A percentile compares a stretch with the other conserved stretches of the same genome.
These are phyloP conservation scores for Daldinia loculata DNA, from an alignment of 495 filamentous ascomycete genomes.

Conservation along the genomic window DNA sequence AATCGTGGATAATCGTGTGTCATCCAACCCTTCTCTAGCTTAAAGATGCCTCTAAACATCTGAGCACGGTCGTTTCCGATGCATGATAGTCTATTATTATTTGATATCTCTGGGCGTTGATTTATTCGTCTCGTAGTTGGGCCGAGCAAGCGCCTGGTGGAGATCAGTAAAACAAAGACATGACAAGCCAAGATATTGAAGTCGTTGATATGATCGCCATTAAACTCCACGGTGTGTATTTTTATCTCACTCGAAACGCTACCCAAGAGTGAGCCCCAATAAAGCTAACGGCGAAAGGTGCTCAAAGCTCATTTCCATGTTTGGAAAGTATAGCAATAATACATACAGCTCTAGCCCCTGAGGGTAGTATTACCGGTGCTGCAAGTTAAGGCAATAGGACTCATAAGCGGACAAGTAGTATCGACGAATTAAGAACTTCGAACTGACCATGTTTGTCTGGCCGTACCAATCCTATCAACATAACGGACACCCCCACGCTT, in stretches of 20 bases:
- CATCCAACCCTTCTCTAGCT: not conserved
- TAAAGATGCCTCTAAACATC: not conserved
- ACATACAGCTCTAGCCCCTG: constrained; percentile 6
- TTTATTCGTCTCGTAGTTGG: constrained; percentile 7
- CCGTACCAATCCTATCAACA: constrained; percentile 30
- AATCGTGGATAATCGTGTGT: not conserved
- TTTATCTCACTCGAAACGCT: constrained; percentile 15
- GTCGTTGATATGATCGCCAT: not conserved
- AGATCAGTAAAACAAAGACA: constrained; percentile 22
- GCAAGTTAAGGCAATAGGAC: constrained; percentile 10
- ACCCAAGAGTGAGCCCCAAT: constrained; percentile 13
- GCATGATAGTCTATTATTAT: not conserved
- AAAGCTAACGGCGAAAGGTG: constrained; percentile 28
- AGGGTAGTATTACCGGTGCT: constrained; percentile 22
- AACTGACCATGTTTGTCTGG: constrained; percentile 8
- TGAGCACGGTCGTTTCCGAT: not conserved
- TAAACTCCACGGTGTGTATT: constrained; percentile 16
- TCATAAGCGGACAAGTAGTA: constrained; percentile 17
- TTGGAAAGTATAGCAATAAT: constrained; percentile 40
- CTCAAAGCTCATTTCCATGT: constrained; percentile 41
- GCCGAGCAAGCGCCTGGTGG: constrained; percentile 2
- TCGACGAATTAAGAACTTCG: constrained; percentile 17
- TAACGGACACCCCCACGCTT: constrained; percentile 40
- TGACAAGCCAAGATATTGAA: constrained; percentile 29
- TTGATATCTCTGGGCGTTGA: not conserved